Evolutionary conservation across 192 early-diverging fungal species (phyloP).

Genomic region (Thamnidium elegans): DNA sequence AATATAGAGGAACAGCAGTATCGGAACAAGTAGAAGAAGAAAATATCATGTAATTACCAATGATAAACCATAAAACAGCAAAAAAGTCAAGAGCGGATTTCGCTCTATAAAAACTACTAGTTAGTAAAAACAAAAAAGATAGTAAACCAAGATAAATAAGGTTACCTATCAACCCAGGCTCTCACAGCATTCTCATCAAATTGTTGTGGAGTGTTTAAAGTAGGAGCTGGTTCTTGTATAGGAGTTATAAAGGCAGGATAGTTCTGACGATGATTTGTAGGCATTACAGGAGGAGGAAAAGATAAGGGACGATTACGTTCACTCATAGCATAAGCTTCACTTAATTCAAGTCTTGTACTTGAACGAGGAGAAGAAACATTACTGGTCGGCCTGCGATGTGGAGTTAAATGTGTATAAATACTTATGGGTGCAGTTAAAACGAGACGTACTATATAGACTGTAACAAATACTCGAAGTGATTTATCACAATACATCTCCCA

Average conservation of each 20-base stretch:
- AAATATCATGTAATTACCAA: conserved; percentile 72
- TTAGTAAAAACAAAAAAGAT: background rate
- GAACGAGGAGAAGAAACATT: background rate
- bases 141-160: background rate
- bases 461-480: conserved; percentile 57
- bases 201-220: background rate
- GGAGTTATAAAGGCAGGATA: conserved; percentile 2
- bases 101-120: conserved; percentile 39
- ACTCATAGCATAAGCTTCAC: conserved; percentile 16
- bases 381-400: conserved; percentile 30
- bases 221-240: background rate
- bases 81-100: conserved; percentile 60
- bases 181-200: conserved; percentile 1
- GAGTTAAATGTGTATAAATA: conserved; percentile 56
- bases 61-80: conserved; percentile 60
- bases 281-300: conserved; percentile 6
- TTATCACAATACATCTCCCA: conserved; percentile 45
- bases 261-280: conserved; percentile 4
- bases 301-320: conserved; percentile 4
- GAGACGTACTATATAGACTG: conserved; percentile 56
- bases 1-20: conserved; percentile 62
- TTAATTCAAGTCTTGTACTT: background rate
- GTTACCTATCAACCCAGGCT: background rate
- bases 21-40: conserved; percentile 43
- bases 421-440: conserved; percentile 62